These are phyloP conservation scores for Sechiopsis laciniata DNA, from an alignment of 306 rosid species.

Conservation along the genomic window DNA sequence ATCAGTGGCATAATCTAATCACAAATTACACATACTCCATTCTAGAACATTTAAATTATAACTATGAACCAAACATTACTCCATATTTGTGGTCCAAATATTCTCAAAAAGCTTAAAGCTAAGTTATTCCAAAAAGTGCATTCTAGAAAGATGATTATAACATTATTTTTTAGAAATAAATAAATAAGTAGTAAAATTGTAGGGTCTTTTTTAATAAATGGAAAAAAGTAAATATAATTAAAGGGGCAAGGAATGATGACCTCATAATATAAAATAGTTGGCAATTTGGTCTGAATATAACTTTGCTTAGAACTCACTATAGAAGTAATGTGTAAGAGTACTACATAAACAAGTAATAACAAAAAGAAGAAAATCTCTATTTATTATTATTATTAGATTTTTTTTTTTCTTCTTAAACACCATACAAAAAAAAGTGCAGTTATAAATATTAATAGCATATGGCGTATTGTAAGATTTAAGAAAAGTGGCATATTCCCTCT, in stretches of 20 bases:
- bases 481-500: not conserved
- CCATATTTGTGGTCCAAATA: not conserved
- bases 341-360: not conserved
- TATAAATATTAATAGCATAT: slow-evolving; percentile 12
- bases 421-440: slow-evolving; percentile 18
- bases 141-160: slow-evolving; percentile 5
- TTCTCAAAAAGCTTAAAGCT: not conserved
- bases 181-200: not conserved
- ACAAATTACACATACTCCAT: not conserved
- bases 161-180: not conserved
- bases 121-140: slow-evolving; percentile 5
- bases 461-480: slow-evolving; percentile 18
- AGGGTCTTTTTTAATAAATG: not conserved
- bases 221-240: not conserved
- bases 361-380: not conserved
- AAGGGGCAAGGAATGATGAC: slow-evolving; percentile 10
- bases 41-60: not conserved
- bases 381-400: not conserved
- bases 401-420: not conserved
- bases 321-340: slow-evolving; percentile 11
- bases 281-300: slow-evolving; percentile 19
- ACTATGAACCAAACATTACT: not conserved
- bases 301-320: slow-evolving; percentile 26
- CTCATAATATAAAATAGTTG: slow-evolving; percentile 20
- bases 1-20: not conserved